phyloP scores from a whole-genome alignment of 306 rosid genomes.

The Sophora flavescens region DNA sequence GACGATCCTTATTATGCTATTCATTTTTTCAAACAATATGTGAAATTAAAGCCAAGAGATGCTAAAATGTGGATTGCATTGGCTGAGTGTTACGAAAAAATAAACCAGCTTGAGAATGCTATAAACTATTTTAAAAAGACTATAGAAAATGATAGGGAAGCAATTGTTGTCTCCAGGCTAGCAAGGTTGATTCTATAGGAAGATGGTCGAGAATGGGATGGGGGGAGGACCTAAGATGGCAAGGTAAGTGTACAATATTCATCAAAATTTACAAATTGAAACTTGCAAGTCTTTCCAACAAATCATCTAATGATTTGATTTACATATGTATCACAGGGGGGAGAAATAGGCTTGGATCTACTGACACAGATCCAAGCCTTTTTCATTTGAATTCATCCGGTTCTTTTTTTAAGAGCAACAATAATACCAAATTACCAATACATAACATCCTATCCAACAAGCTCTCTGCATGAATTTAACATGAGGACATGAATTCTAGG shows the following conservation, averaged over 20 bases:
- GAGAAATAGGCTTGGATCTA: no score
- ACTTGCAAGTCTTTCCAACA: neutral
- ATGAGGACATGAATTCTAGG: no score
- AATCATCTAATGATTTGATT: slow-evolving; percentile 12
- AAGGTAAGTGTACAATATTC: slow-evolving; percentile 67
- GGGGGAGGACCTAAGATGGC: slow-evolving; percentile 93
- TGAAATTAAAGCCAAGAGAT: slow-evolving; percentile 90
- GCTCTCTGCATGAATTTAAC: no score
- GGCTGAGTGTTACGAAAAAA: slow-evolving; percentile 91
- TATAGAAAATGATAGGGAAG: slow-evolving; percentile 83
- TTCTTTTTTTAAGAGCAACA: no score
- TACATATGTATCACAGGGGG: slow-evolving; percentile 75
- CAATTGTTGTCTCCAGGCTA: slow-evolving; percentile 83
- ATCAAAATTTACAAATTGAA: slow-evolving; percentile 21
- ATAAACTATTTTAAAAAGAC: slow-evolving; percentile 90
- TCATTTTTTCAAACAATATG: slow-evolving; percentile 89
- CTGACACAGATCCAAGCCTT: no score
- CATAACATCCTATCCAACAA: no score
- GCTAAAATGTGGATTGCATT: slow-evolving; percentile 95
- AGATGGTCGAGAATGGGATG: no score
- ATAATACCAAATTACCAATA: no score
- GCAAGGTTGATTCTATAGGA: no score
- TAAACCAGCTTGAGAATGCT: slow-evolving; percentile 83
- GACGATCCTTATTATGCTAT: slow-evolving; percentile 91
- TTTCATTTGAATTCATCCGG: no score